A percentile compares a stretch with the other conserved stretches of the same genome.
Evolutionary conservation across 495 filamentous ascomycete species (phyloP).

Genomic region (Aspergillus leporis): DNA sequence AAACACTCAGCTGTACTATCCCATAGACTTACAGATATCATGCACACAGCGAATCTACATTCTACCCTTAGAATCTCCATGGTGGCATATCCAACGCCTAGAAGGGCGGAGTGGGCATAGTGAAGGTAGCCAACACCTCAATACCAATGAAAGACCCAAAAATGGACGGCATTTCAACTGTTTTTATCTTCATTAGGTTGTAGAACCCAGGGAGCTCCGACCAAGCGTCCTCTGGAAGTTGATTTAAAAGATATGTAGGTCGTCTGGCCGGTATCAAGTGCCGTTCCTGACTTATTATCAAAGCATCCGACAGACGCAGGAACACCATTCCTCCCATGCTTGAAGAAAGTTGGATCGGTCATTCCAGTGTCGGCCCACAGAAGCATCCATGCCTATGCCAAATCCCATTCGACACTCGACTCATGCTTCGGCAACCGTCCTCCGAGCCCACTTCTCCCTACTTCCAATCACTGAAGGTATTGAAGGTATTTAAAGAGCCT

Average conservation of each 20-base stretch:
- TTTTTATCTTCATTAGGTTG: constrained; percentile 41
- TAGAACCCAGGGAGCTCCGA: constrained; percentile 39
- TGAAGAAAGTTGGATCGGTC: constrained; percentile 5
- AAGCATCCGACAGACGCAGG: constrained; percentile 33
- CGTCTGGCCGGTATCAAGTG: constrained; percentile 30
- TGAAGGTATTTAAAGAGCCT: constrained; percentile 45
- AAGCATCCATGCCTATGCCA: constrained; percentile 30
- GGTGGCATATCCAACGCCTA: neutral
- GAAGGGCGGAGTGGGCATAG: neutral
- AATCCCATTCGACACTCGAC: constrained; percentile 34
- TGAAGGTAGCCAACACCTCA: neutral
- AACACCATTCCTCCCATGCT: constrained; percentile 19
- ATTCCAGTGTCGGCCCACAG: constrained; percentile 42
- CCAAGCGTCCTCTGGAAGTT: constrained; percentile 30
- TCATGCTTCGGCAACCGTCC: constrained; percentile 36
- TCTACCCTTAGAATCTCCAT: neutral
- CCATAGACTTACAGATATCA: neutral
- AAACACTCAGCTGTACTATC: neutral
- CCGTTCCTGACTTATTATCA: constrained; percentile 19
- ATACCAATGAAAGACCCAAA: neutral
- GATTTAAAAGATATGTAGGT: constrained; percentile 42
- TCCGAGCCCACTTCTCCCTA: constrained; percentile 30
- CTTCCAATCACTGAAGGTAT: constrained; percentile 26
- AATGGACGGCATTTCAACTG: constrained; percentile 36
- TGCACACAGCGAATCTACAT: neutral